A percentile compares a stretch with the other conserved stretches of the same genome.
phyloP scores from a whole-genome alignment of 2,329 filamentous ascomycete genomes.

The Diaporthe batatas region DNA sequence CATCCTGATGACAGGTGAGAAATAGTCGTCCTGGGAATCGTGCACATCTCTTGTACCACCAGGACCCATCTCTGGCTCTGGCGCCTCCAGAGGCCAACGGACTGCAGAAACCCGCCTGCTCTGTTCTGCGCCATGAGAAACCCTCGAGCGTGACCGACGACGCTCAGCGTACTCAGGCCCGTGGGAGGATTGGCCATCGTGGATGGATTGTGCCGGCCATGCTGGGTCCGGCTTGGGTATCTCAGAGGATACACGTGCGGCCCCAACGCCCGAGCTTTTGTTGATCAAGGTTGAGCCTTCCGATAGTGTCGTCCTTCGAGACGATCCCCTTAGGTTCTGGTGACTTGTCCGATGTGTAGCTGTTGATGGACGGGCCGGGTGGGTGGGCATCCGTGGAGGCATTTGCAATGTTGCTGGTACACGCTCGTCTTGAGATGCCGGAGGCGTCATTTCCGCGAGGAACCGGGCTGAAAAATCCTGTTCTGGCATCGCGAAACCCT shows the following conservation, averaged over 20 bases:
- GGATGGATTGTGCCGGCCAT: constrained; percentile 6
- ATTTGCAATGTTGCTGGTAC: neutral
- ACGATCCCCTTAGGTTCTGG: constrained; percentile 6
- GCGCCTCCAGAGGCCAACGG: neutral
- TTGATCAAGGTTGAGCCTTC: constrained; percentile 14
- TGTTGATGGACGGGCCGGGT: neutral
- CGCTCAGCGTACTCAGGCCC: neutral
- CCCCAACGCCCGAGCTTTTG: neutral
- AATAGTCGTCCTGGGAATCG: neutral
- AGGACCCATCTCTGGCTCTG: neutral
- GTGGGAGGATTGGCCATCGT: neutral
- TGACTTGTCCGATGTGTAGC: constrained; percentile 5
- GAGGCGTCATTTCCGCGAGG: neutral
- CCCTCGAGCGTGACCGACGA: neutral
- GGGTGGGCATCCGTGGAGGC: constrained; percentile 5
- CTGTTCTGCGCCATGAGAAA: neutral
- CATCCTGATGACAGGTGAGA: constrained; percentile 18
- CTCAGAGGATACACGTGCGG: neutral
- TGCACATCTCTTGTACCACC: neutral
- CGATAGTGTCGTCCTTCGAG: constrained; percentile 8
- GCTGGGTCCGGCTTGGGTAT: neutral
- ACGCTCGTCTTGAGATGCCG: neutral
- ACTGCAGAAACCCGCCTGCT: neutral
- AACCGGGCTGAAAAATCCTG: neutral
- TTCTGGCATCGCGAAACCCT: neutral